Conservation (phyloP, 768 basidiomycete genomes). For the Suillus paluster region DNA sequence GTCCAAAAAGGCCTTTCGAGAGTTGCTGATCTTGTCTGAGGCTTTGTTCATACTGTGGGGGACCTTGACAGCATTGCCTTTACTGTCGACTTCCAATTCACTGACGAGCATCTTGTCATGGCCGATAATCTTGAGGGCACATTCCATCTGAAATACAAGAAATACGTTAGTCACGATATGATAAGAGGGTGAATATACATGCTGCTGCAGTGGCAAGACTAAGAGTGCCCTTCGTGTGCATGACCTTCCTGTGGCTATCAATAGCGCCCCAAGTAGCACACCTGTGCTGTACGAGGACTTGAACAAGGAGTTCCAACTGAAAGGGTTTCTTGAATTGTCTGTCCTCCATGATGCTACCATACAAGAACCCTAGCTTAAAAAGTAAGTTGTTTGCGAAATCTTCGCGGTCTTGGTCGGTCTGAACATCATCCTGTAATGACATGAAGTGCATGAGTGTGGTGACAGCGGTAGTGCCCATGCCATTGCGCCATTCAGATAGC, state of each 20-base stretch:
- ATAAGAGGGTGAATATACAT: slow-evolving; percentile 6
- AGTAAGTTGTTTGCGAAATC: neutral
- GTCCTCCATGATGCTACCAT: neutral
- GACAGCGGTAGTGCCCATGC: slow-evolving; percentile 12
- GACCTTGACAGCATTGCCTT: neutral
- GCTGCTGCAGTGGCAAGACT: slow-evolving; percentile 6
- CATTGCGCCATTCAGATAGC: slow-evolving; percentile 13
- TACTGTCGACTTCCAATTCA: neutral
- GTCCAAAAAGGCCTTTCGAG: neutral
- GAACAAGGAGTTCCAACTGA: slow-evolving; percentile 7
- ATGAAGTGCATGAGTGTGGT: slow-evolving; percentile 10
- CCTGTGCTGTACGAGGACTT: slow-evolving; percentile 11
- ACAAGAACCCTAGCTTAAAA: slow-evolving; percentile 1
- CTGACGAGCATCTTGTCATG: neutral
- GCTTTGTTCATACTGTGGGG: neutral
- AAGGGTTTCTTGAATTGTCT: slow-evolving; percentile 2
- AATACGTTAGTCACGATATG: neutral
- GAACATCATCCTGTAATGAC: neutral
- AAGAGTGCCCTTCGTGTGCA: slow-evolving; percentile 1
- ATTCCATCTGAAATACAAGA: slow-evolving; percentile 9
- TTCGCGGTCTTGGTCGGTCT: neutral
- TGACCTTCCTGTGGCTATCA: neutral
- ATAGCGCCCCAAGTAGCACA: neutral
- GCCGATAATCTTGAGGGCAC: slow-evolving; percentile 7
- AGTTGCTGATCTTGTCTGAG: neutral